Conservation (phyloP, 208 protist species). For the Leishmania tropica region DNA sequence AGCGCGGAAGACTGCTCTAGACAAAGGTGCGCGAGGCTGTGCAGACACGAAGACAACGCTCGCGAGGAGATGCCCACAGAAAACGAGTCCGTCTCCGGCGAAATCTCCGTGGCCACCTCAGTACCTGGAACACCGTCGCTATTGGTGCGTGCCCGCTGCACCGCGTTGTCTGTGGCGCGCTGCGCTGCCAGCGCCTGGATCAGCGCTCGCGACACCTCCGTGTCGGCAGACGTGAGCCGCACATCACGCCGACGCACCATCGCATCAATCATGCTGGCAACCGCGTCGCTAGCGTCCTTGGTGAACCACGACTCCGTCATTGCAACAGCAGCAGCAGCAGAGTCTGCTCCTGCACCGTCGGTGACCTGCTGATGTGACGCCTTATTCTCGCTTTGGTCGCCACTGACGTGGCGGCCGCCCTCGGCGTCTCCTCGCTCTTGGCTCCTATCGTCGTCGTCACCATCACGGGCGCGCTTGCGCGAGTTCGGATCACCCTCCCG, state of each 20-base stretch:
- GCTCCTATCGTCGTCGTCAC: neutral
- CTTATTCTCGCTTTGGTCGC: neutral
- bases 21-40: conserved; percentile 31
- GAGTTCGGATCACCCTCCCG: neutral
- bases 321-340: neutral
- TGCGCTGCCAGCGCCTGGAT: conserved; percentile 24
- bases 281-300: conserved; percentile 18
- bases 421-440: neutral
- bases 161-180: conserved; percentile 14
- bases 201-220: conserved; percentile 20
- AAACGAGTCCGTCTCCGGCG: neutral
- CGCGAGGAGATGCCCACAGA: neutral
- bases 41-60: conserved; percentile 25
- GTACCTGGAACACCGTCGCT: neutral
- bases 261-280: conserved; percentile 28
- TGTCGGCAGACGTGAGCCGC: conserved; percentile 25
- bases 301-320: conserved; percentile 15
- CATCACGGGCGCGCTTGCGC: conserved; percentile 1
- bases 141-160: neutral
- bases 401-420: neutral
- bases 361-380: neutral
- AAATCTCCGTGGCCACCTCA: neutral
- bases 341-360: neutral
- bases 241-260: conserved; percentile 28
- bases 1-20: conserved; percentile 29